Evolutionary conservation across 352 stramenopile species (phyloP).

Genomic region (Aphanomyces euteiches): DNA sequence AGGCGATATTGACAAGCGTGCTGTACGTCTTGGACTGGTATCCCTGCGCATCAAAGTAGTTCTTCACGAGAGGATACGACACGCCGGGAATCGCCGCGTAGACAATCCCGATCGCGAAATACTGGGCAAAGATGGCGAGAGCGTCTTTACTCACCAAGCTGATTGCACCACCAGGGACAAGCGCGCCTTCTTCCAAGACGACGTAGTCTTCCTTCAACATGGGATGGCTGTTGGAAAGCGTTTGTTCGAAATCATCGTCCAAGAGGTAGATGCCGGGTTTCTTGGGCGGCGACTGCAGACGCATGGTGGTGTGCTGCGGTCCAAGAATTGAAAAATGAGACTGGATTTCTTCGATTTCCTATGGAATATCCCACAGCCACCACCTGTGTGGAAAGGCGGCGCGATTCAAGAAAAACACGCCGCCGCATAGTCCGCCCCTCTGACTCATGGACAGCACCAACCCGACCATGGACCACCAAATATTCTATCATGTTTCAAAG

Average conservation of each 20-base stretch:
- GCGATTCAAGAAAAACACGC: too few species aligned
- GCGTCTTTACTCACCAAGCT: not conserved
- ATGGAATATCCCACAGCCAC: too few species aligned
- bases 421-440: too few species aligned
- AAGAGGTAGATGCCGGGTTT: conserved; percentile 2
- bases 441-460: too few species aligned
- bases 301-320: too few species aligned
- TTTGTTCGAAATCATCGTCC: not conserved
- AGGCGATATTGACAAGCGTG: not conserved
- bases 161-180: not conserved
- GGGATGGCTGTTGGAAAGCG: not conserved
- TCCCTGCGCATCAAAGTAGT: not conserved
- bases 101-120: not conserved
- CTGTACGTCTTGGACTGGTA: not conserved
- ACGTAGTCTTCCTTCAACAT: not conserved
- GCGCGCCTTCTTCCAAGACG: not conserved
- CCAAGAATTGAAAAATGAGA: too few species aligned
- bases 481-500: too few species aligned
- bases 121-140: not conserved
- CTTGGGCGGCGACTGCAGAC: not conserved
- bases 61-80: not conserved
- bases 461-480: too few species aligned
- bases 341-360: too few species aligned
- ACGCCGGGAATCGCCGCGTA: not conserved
- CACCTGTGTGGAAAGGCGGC: too few species aligned